phyloP scores from a whole-genome alignment of 305 asterid species.

The Fraxinus xanthoxyloides region DNA sequence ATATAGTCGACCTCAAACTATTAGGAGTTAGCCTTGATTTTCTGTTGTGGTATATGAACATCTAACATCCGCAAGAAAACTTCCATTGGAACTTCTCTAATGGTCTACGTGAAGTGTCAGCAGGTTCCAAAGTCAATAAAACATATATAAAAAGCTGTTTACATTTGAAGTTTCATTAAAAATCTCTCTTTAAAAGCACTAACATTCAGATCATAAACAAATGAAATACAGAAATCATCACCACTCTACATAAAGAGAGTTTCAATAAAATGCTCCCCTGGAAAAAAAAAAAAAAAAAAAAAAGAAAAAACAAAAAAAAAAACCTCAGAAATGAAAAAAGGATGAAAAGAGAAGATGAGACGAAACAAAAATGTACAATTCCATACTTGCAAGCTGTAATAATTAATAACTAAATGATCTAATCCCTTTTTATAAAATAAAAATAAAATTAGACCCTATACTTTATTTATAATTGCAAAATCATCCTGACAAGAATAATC shows the following conservation, averaged over 20 bases:
- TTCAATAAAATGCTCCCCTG: slow-evolving; percentile 3
- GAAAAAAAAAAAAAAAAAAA: background rate
- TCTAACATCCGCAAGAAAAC: background rate
- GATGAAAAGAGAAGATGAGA: no score
- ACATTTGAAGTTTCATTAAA: background rate
- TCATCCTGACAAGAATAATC: no score
- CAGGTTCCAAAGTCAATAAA: background rate
- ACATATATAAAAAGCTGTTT: background rate
- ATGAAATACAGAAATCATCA: background rate
- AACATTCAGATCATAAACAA: background rate
- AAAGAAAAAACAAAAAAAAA: background rate
- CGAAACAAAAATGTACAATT: no score
- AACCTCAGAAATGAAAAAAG: no score
- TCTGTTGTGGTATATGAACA: no score
- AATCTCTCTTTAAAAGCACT: background rate
- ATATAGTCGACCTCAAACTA: background rate
- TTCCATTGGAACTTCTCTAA: background rate
- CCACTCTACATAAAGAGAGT: slow-evolving; percentile 4
- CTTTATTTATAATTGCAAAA: no score
- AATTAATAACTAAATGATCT: no score
- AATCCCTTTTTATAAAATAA: no score
- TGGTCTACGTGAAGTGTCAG: background rate
- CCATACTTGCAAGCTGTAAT: no score
- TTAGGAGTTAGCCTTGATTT: background rate
- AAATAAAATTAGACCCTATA: no score